These are phyloP conservation scores for Geosmithia flava DNA, from an alignment of 2,329 filamentous ascomycete species.

Conservation along the genomic window DNA sequence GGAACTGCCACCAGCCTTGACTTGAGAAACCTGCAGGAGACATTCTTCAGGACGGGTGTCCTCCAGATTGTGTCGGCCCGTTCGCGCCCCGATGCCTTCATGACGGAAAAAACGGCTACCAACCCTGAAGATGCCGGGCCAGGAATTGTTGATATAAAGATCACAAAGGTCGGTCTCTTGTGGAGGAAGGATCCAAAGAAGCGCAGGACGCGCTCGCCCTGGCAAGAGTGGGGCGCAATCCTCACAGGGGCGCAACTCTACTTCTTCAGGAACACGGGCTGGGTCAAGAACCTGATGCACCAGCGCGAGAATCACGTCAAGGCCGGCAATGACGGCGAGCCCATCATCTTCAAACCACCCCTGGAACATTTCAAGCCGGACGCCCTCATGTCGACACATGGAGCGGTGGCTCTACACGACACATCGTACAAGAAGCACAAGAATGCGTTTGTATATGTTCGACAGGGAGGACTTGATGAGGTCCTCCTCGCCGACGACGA, in stretches of 20 bases:
- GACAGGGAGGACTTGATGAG: slow-evolving; percentile 79
- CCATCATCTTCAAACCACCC: slow-evolving; percentile 83
- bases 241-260: slow-evolving; percentile 95
- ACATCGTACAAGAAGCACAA: slow-evolving; percentile 89
- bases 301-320: slow-evolving; percentile 78
- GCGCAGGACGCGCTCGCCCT: slow-evolving; percentile 86
- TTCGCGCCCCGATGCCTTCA: slow-evolving; percentile 89
- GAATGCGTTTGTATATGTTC: slow-evolving; percentile 83
- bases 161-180: slow-evolving; percentile 87
- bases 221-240: slow-evolving; percentile 98
- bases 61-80: slow-evolving; percentile 91
- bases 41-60: slow-evolving; percentile 83
- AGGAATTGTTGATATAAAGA: slow-evolving; percentile 92
- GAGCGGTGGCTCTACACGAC: slow-evolving; percentile 80
- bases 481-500: slow-evolving; percentile 85
- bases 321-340: slow-evolving; percentile 59
- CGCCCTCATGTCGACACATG: slow-evolving; percentile 82
- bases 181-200: slow-evolving; percentile 94
- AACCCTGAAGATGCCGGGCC: slow-evolving; percentile 81
- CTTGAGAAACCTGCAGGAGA: slow-evolving; percentile 69
- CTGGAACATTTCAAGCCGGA: slow-evolving; percentile 90
- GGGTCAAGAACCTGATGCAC: slow-evolving; percentile 83
- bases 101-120: slow-evolving; percentile 71
- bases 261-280: slow-evolving; percentile 85
- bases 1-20: slow-evolving; percentile 68